Base-by-base conservation (phyloP, 2,329 filamentous ascomycete genomes). In the Penicillium sp. region DNA sequence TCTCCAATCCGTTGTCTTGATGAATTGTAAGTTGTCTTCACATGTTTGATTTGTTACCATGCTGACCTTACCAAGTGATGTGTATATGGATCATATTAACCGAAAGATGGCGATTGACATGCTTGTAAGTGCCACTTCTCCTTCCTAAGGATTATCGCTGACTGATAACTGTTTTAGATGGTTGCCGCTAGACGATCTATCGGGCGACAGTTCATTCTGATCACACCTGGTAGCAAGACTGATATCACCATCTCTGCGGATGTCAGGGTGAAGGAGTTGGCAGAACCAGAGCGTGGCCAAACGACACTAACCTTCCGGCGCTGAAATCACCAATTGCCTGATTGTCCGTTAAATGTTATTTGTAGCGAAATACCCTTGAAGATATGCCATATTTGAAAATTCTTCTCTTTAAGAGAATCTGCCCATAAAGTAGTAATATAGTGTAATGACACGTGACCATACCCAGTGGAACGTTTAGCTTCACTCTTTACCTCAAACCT, bases 81-180 rank as follows among this genome's bases (percentile, higher is more conserved):
- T 99, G 33, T 99, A 97, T 80, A 99, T 99, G 94, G 94, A 99
- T 75, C 91, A 89, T 65, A 91, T 97, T 58, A 99, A 99, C 75
- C 87, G 94, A 59, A 91, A 90, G 55, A 90, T 95, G 65, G 95
- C 91, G 71, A 96, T 96, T 67, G 89, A 90, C 61, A 91, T 99
- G 88, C 89, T 99, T 74, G 89, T 91, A 78, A 79, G 87, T 82
- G 11, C 34, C 41, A n/a, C 23, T 15, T 33, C 6, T 50, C 39
- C 51, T 59, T 45, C 50, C 54, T 16, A 13, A 5, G 16, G 11
- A 19, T 40, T 3, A n/a, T 40, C 31, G 50, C 44, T 60, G 25
- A 57, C 66, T 25, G 57, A 56, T 33, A n/a, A 57, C 65, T 25
- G 55, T 58, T 38, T 29, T 64, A 91, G 88, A 92, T 97, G 65